Evolutionary conservation across 495 filamentous ascomycete genomes (phyloP).

Genomic region (Penicillium daleae): DNA sequence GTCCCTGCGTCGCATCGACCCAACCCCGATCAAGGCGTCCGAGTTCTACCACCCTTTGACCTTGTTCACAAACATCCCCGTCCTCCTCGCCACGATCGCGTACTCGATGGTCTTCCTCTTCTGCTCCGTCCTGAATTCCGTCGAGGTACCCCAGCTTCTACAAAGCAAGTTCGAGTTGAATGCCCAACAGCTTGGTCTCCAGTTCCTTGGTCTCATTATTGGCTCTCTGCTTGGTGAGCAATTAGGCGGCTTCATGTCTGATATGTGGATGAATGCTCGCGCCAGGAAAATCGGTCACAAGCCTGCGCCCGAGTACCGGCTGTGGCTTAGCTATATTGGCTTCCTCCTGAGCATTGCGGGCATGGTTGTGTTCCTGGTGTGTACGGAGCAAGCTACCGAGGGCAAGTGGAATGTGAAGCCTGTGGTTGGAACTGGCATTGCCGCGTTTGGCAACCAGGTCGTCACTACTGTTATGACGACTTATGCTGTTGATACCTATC

Average conservation of each 20-base stretch:
- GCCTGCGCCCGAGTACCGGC: conserved; percentile 48
- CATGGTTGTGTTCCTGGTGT: conserved; percentile 54
- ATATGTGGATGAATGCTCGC: conserved; percentile 55
- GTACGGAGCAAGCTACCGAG: conserved; percentile 42
- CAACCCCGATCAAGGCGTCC: conserved; percentile 42
- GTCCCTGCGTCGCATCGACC: conserved; percentile 51
- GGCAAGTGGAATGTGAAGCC: conserved; percentile 54
- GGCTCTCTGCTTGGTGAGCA: conserved; percentile 60
- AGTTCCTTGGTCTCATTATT: conserved; percentile 57
- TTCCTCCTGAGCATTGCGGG: conserved; percentile 53
- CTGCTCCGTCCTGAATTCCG: conserved; percentile 49
- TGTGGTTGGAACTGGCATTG: conserved; percentile 54
- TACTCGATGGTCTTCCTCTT: conserved; percentile 60
- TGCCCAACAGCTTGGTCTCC: conserved; percentile 56
- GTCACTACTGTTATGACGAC: conserved; percentile 61
- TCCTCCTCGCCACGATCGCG: conserved; percentile 51
- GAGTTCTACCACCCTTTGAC: conserved; percentile 55
- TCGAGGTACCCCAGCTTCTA: conserved; percentile 59
- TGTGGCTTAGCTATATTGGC: conserved; percentile 59
- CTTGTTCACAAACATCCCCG: conserved; percentile 45
- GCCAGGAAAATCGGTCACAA: conserved; percentile 34
- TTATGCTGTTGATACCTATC: conserved; percentile 60
- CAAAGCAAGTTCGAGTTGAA: conserved; percentile 55
- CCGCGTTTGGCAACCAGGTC: conserved; percentile 58
- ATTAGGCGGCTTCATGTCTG: conserved; percentile 53